These are phyloP conservation scores for Apophysomyces sp. DNA, from an alignment of 371 early-diverging fungal species.

Conservation along the genomic window DNA sequence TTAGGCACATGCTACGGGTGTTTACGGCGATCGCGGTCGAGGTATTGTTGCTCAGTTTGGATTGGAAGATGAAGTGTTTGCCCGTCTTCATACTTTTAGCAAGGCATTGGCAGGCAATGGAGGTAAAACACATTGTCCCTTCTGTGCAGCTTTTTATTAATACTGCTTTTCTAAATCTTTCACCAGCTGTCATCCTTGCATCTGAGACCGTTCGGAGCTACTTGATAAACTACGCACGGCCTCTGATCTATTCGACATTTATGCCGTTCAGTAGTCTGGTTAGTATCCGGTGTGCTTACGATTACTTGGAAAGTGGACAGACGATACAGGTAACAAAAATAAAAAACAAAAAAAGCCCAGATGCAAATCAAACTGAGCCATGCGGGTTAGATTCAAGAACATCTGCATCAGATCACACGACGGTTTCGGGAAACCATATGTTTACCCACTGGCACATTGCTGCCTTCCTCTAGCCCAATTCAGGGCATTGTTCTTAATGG, in stretches of 20 bases:
- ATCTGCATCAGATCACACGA: constrained; percentile 39
- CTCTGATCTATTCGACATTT: constrained; percentile 82
- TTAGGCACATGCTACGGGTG: constrained; percentile 84
- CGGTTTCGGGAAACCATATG: constrained; percentile 47
- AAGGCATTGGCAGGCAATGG: constrained; percentile 83
- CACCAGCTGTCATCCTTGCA: constrained; percentile 71
- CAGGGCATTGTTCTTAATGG: constrained; percentile 77
- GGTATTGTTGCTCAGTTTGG: constrained; percentile 69
- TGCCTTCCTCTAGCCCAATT: constrained; percentile 69
- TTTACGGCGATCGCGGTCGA: constrained; percentile 66
- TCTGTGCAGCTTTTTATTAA: not conserved
- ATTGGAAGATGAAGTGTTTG: constrained; percentile 66
- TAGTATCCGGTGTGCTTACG: constrained; percentile 58
- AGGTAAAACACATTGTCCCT: constrained; percentile 44
- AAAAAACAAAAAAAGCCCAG: not conserved
- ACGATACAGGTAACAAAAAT: constrained; percentile 43
- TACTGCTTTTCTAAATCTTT: not conserved
- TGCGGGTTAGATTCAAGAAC: constrained; percentile 47
- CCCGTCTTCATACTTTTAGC: constrained; percentile 82
- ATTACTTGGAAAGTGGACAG: constrained; percentile 48
- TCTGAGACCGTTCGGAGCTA: constrained; percentile 61
- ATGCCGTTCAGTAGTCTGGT: constrained; percentile 59
- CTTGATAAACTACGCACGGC: constrained; percentile 81
- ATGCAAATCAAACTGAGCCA: not conserved
- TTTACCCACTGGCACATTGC: constrained; percentile 48